phyloP scores from a whole-genome alignment of 1,139 yeast species.

The Taphrina communis region DNA sequence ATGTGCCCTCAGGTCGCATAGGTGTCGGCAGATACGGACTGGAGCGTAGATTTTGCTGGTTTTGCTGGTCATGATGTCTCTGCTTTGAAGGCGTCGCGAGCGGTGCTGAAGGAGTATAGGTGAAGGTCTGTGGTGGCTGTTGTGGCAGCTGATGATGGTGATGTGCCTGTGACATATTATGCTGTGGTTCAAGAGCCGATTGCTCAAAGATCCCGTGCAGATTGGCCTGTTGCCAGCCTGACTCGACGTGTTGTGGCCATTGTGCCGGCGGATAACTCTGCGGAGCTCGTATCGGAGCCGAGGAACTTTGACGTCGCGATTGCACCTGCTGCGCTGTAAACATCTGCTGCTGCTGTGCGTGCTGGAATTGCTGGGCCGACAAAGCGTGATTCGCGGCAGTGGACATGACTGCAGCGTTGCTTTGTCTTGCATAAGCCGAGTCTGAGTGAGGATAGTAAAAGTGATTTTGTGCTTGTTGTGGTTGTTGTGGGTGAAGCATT shows the following conservation, averaged over 20 bases:
- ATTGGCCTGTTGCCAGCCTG: constrained; percentile 1
- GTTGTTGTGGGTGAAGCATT: constrained; percentile 23
- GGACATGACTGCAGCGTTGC: constrained; percentile 22
- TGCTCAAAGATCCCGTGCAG: constrained; percentile 2
- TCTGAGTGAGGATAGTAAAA: constrained; percentile 17
- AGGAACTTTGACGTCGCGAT: background rate
- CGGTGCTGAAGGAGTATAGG: background rate
- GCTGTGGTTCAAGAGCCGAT: constrained; percentile 1
- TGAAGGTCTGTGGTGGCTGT: background rate
- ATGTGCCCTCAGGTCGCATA: constrained; percentile 15
- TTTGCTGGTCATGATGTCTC: background rate
- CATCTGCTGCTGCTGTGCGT: constrained; percentile 27
- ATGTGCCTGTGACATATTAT: background rate
- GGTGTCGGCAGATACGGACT: constrained; percentile 37
- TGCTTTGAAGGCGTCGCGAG: constrained; percentile 21
- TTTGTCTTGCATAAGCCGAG: background rate
- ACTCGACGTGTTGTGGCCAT: constrained; percentile 21
- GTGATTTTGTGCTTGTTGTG: background rate
- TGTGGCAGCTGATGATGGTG: constrained; percentile 7
- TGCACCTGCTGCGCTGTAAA: constrained; percentile 13
- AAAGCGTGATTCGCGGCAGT: constrained; percentile 6
- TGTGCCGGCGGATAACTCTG: background rate
- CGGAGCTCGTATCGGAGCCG: background rate
- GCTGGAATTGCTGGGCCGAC: constrained; percentile 12
- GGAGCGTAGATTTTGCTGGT: constrained; percentile 16